Conservation (phyloP, 805 yeast species). For the Sugiyamaella lignohabitans region DNA sequence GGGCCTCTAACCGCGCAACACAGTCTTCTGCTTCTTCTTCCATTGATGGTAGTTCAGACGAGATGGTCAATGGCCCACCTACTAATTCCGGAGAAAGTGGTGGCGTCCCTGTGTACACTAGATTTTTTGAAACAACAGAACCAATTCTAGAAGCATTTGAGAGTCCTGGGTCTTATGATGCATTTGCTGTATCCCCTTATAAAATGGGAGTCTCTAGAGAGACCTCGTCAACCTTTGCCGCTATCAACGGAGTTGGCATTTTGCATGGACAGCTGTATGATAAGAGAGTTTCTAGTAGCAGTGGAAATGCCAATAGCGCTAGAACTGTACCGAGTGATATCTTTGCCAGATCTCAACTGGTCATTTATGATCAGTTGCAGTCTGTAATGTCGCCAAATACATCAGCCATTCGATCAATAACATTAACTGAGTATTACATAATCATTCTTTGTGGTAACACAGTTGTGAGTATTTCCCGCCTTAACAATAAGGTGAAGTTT, state of each 20-base stretch:
- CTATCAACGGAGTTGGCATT: slow-evolving; percentile 44
- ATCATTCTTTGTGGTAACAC: slow-evolving; percentile 41
- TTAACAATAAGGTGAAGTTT: slow-evolving; percentile 44
- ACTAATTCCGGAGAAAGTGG: slow-evolving; percentile 3
- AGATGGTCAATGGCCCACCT: neutral
- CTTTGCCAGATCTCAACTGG: slow-evolving; percentile 34
- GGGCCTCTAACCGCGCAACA: neutral
- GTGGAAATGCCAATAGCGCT: neutral
- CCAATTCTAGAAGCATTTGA: slow-evolving; percentile 22
- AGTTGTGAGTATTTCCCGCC: slow-evolving; percentile 43
- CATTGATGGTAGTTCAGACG: too few relatives aligned
- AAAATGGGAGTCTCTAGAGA: slow-evolving; percentile 1
- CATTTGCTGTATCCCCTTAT: slow-evolving; percentile 20
- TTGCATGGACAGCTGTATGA: slow-evolving; percentile 35
- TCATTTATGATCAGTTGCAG: slow-evolving; percentile 36
- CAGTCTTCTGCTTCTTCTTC: slow-evolving; percentile 4
- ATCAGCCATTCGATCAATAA: slow-evolving; percentile 35
- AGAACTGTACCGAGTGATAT: slow-evolving; percentile 18
- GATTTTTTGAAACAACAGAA: slow-evolving; percentile 24
- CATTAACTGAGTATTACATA: slow-evolving; percentile 51
- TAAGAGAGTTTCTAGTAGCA: slow-evolving; percentile 13
- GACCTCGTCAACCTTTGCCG: slow-evolving; percentile 33
- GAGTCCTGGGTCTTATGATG: slow-evolving; percentile 8
- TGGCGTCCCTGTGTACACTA: slow-evolving; percentile 27
- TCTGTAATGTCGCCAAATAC: neutral